Evolutionary conservation across 805 yeast genomes (phyloP), one percentile per base, ranked within the genome.

Genomic region (Metschnikowia lachancei): DNA sequence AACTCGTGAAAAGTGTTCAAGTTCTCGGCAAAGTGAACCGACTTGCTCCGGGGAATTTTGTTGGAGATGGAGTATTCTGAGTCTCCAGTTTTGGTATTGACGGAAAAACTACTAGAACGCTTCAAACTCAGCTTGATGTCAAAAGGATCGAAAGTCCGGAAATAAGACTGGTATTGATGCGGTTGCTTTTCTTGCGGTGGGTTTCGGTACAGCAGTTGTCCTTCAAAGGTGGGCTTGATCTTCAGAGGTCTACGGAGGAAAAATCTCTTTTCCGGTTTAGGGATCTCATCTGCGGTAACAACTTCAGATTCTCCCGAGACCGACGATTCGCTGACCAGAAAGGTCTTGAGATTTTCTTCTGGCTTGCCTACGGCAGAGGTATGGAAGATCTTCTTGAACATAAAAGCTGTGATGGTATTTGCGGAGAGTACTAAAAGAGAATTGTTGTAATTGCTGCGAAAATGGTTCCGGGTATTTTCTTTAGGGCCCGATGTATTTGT

Each of bases 1-100:
- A 45, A 45, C 39, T 46, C 52, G 39, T 46, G 53, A 32, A 46
- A 44, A 17, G 48, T 50, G 31, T 46, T 39, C 33, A 50, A 39
- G 19, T 48, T 39, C 12, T 53, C 55, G 12, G 53, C 56, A 29
- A 53, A 53, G 36, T 53, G 56, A 12, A 53, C 56, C 13, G 56
- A 53, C 41, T 52, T 51, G 41, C 56, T 53, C 32, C 50, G 41
- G 10, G 55, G 52, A 12, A 52, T 6, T 6, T 22, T 24, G 24
- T 17, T 24, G 24, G 36, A 37, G 4, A 45, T 18, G 4, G 38
- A 3, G 12, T 24, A 24, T 4, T 41, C 41, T 16, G 28, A 13
- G 4, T 30, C 37, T 10, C 33, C 41, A 14, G 17, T 28, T 9
- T 37, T 36, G 13, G 45, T 22, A 31, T 43, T 41, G 45, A 41